phyloP scores from a whole-genome alignment of 2,329 filamentous ascomycete genomes.

The Xylaria sp. region DNA sequence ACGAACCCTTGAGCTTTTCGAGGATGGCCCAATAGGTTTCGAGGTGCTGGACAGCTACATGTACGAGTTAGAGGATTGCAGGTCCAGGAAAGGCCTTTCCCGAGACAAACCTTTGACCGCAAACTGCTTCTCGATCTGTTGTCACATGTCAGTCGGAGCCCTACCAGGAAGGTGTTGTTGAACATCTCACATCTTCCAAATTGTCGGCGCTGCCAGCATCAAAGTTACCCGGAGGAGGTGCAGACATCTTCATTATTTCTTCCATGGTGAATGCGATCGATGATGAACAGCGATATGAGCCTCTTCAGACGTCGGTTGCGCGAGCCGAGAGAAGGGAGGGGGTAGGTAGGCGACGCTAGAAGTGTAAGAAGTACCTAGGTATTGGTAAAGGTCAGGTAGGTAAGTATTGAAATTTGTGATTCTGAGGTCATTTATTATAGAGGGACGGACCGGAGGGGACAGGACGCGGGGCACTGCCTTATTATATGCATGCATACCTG shows the following conservation, averaged over 20 bases:
- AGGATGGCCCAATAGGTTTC: conserved; percentile 97
- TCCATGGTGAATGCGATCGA: conserved; percentile 24
- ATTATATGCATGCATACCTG: too few relatives aligned
- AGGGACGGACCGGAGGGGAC: not conserved
- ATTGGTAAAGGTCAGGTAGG: too few relatives aligned
- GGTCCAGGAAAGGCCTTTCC: not conserved
- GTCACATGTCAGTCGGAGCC: not conserved
- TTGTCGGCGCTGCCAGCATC: conserved; percentile 46
- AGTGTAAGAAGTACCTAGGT: too few relatives aligned
- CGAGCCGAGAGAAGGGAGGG: too few relatives aligned
- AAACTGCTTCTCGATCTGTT: conserved; percentile 97
- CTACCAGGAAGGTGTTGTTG: conserved; percentile 5
- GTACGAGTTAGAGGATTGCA: not conserved
- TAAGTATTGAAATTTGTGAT: not conserved
- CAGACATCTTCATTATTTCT: conserved; percentile 32
- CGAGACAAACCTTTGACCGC: conserved; percentile 78
- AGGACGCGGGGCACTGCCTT: not conserved
- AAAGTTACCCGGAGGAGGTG: conserved; percentile 49
- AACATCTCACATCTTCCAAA: conserved; percentile 34
- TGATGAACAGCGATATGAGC: too few relatives aligned
- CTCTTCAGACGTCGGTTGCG: too few relatives aligned
- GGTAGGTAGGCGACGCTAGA: too few relatives aligned
- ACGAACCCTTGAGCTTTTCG: conserved; percentile 85
- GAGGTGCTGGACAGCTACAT: conserved; percentile 84
- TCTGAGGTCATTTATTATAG: not conserved